These are phyloP conservation scores for Myriosclerotinia curreyana DNA, from an alignment of 2,329 filamentous ascomycete genomes.

Conservation along the genomic window DNA sequence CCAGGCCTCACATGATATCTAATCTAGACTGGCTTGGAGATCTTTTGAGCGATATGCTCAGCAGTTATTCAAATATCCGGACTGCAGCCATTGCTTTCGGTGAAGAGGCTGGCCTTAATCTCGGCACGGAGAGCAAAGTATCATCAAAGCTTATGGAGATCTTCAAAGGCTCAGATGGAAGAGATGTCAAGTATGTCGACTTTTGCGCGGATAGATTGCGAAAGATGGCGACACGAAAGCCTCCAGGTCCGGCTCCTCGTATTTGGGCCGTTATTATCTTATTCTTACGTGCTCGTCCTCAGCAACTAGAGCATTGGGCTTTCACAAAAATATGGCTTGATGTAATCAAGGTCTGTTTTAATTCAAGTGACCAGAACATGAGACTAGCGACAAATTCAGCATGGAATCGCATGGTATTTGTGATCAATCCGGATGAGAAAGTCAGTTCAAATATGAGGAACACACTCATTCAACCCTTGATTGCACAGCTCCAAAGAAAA, in stretches of 20 bases:
- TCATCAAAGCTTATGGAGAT: constrained; percentile 65
- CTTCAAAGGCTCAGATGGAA: constrained; percentile 46
- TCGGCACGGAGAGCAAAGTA: constrained; percentile 67
- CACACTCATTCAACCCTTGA: constrained; percentile 66
- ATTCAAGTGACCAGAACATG: constrained; percentile 67
- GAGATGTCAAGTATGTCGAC: constrained; percentile 56
- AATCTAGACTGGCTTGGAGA: constrained; percentile 79
- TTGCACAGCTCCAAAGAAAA: constrained; percentile 65
- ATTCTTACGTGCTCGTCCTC: constrained; percentile 62
- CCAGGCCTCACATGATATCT: constrained; percentile 64
- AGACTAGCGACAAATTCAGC: constrained; percentile 77
- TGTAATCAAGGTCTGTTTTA: constrained; percentile 80
- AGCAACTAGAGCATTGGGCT: constrained; percentile 64
- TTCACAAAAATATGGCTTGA: constrained; percentile 72
- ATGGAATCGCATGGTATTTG: constrained; percentile 81
- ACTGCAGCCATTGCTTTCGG: constrained; percentile 71
- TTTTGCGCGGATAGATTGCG: constrained; percentile 66
- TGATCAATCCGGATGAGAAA: constrained; percentile 61
- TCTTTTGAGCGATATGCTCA: constrained; percentile 78
- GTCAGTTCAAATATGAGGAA: constrained; percentile 55
- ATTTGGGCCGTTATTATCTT: constrained; percentile 85
- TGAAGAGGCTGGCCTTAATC: constrained; percentile 62
- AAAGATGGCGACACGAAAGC: constrained; percentile 63
- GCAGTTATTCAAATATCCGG: constrained; percentile 72
- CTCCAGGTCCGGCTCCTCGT: constrained; percentile 69